A percentile compares a stretch with the other conserved stretches of the same genome.
phyloP scores from a whole-genome alignment of 768 basidiomycete species.

The Suillus paluster region DNA sequence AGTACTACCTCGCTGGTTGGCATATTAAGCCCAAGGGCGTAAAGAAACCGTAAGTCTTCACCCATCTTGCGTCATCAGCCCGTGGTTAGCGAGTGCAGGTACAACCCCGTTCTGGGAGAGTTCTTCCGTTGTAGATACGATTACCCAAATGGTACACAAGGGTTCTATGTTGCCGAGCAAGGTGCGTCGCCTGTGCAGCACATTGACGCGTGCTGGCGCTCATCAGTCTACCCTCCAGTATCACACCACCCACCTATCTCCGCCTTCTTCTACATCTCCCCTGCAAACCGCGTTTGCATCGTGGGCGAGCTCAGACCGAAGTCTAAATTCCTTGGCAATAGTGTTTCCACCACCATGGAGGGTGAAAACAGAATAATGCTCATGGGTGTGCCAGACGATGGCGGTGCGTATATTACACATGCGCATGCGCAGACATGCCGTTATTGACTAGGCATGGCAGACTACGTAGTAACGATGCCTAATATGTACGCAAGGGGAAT shows the following conservation, averaged over 20 bases:
- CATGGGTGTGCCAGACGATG: slow-evolving; percentile 83
- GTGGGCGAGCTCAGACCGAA: slow-evolving; percentile 95
- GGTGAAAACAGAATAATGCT: slow-evolving; percentile 90
- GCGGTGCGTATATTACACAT: slow-evolving; percentile 56
- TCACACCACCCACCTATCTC: slow-evolving; percentile 95
- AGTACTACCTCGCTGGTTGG: slow-evolving; percentile 99
- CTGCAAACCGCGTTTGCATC: slow-evolving; percentile 84
- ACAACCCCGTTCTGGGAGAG: slow-evolving; percentile 97
- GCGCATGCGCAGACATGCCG: slow-evolving; percentile 5
- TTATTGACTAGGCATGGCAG: slow-evolving; percentile 39
- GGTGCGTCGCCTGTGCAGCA: slow-evolving; percentile 46
- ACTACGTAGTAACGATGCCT: slow-evolving; percentile 93
- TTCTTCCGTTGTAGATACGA: slow-evolving; percentile 97
- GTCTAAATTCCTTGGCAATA: slow-evolving; percentile 95
- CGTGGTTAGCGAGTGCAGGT: slow-evolving; percentile 49
- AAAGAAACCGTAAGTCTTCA: slow-evolving; percentile 87
- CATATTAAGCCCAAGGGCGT: slow-evolving; percentile 99
- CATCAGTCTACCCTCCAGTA: slow-evolving; percentile 49
- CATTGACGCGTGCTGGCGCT: slow-evolving; percentile 9
- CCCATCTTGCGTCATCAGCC: slow-evolving; percentile 11
- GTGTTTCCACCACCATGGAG: slow-evolving; percentile 95
- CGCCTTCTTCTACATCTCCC: slow-evolving; percentile 96
- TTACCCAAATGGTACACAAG: slow-evolving; percentile 89
- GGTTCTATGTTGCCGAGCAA: slow-evolving; percentile 97
- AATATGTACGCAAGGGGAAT: slow-evolving; percentile 96